A percentile compares a stretch with the other conserved stretches of the same genome.
Conservation (phyloP, 768 basidiomycete species). For the Boletus speciosus region DNA sequence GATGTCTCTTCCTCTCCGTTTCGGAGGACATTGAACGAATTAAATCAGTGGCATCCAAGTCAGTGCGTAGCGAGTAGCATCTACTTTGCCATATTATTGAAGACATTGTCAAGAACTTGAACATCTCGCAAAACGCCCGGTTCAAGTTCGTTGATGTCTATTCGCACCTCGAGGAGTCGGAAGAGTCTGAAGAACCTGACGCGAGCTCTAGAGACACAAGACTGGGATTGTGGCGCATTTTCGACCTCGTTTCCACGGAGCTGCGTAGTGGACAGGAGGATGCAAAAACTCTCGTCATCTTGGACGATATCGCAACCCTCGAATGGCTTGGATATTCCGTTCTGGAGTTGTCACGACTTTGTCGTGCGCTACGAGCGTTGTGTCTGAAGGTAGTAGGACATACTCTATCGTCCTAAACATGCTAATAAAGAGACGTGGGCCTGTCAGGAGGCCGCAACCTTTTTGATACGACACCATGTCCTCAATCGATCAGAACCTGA, state of each 20-base stretch:
- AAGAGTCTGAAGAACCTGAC: conserved; percentile 6
- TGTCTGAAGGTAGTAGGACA: conserved; percentile 56
- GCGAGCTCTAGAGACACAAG: conserved; percentile 1
- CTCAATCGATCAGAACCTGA: conserved; percentile 53
- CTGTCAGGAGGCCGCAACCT: conserved; percentile 47
- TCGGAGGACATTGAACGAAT: conserved; percentile 57
- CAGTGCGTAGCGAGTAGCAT: conserved; percentile 41
- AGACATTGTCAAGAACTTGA: conserved; percentile 28
- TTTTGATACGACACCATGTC: conserved; percentile 65
- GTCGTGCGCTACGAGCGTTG: conserved; percentile 53
- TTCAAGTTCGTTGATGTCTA: conserved; percentile 56
- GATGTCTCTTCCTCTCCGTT: conserved; percentile 53
- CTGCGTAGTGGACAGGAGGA: conserved; percentile 15
- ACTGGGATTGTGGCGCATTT: conserved; percentile 30
- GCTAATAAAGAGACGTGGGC: not conserved
- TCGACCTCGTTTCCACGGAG: conserved; percentile 34
- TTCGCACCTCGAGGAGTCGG: conserved; percentile 31
- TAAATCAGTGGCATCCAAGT: conserved; percentile 60
- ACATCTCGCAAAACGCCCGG: conserved; percentile 34
- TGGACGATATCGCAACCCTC: conserved; percentile 68
- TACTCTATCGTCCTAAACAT: not conserved
- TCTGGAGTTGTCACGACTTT: conserved; percentile 52
- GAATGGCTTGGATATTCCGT: conserved; percentile 66
- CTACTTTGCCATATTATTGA: conserved; percentile 7
- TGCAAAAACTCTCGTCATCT: conserved; percentile 45